Evolutionary conservation across 2,329 filamentous ascomycete genomes (phyloP).

Genomic region (Venturia nashicola): DNA sequence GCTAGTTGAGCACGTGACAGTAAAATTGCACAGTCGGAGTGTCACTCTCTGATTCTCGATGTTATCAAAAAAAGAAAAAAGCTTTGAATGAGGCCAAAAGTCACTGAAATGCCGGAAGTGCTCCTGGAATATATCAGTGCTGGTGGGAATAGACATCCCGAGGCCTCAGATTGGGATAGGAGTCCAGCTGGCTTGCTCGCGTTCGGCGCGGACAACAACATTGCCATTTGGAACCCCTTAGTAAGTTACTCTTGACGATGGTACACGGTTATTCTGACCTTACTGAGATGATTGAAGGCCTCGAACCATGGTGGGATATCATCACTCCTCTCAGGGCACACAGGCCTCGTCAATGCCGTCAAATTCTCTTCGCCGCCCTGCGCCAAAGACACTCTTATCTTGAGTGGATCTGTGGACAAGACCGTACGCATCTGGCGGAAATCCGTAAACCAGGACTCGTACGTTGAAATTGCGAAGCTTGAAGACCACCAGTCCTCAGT

Average conservation of each 20-base stretch:
- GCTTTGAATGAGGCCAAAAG: not conserved
- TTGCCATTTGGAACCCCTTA: slow-evolving; percentile 75
- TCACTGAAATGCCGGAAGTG: slow-evolving; percentile 12
- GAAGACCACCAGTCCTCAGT: slow-evolving; percentile 61
- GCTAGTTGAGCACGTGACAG: not conserved
- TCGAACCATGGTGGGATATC: slow-evolving; percentile 45
- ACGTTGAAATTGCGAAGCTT: slow-evolving; percentile 35
- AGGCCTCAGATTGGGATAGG: slow-evolving; percentile 77
- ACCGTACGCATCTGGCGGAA: slow-evolving; percentile 52
- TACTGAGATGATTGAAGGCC: slow-evolving; percentile 23
- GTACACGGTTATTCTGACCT: not conserved
- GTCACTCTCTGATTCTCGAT: too few species aligned
- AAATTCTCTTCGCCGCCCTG: slow-evolving; percentile 53
- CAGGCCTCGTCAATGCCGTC: slow-evolving; percentile 68
- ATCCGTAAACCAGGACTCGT: slow-evolving; percentile 16
- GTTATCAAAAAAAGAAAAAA: not conserved
- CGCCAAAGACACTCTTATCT: slow-evolving; percentile 43
- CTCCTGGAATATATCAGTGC: slow-evolving; percentile 49
- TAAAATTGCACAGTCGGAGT: not conserved
- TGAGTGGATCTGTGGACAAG: slow-evolving; percentile 75
- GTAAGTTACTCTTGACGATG: slow-evolving; percentile 38
- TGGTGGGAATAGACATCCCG: slow-evolving; percentile 82
- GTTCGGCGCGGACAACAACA: slow-evolving; percentile 78
- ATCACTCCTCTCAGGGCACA: slow-evolving; percentile 61
- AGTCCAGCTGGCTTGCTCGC: slow-evolving; percentile 56